Percentiles rank a stretch among this genome's conserved stretches.
These are phyloP conservation scores for Cladophialophora psammophila DNA, from an alignment of 2,329 filamentous ascomycete species.

Conservation along the genomic window DNA sequence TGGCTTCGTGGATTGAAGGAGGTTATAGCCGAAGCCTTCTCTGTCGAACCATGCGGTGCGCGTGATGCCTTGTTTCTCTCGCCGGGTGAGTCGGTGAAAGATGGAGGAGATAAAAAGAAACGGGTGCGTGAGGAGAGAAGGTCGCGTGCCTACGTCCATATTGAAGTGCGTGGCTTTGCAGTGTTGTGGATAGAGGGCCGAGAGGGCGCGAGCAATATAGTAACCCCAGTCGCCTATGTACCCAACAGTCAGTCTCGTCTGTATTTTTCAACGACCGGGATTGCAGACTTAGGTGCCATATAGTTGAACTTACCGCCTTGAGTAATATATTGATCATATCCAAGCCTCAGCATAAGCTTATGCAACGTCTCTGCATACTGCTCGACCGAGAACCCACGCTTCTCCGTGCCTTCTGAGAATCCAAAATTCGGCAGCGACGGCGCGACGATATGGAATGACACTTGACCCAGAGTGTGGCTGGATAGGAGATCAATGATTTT, in stretches of 20 bases:
- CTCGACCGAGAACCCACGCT: slow-evolving; percentile 61
- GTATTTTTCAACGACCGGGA: not conserved
- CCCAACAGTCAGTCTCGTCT: not conserved
- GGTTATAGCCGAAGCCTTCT: slow-evolving; percentile 63
- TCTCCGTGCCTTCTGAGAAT: slow-evolving; percentile 19
- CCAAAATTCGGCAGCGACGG: slow-evolving; percentile 42
- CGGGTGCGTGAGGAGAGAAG: slow-evolving; percentile 43
- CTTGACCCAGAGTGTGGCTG: slow-evolving; percentile 46
- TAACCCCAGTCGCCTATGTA: slow-evolving; percentile 69
- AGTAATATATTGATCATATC: slow-evolving; percentile 46
- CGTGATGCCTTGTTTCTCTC: slow-evolving; percentile 61
- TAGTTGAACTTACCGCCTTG: slow-evolving; percentile 52
- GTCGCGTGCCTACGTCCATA: slow-evolving; percentile 31
- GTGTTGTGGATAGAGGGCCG: slow-evolving; percentile 45
- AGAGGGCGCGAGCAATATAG: slow-evolving; percentile 69
- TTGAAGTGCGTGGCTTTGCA: slow-evolving; percentile 33
- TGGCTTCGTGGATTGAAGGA: slow-evolving; percentile 71
- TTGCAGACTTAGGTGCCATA: not conserved
- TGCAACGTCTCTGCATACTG: slow-evolving; percentile 72
- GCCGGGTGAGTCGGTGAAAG: slow-evolving; percentile 51
- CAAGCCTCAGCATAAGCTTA: slow-evolving; percentile 65
- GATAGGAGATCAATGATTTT: slow-evolving; percentile 64
- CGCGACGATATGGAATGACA: slow-evolving; percentile 58
- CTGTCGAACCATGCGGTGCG: slow-evolving; percentile 64
- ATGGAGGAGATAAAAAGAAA: slow-evolving; percentile 65